Base-by-base conservation (phyloP, 2,329 filamentous ascomycete species). In the Sporothrix curviconia region DNA sequence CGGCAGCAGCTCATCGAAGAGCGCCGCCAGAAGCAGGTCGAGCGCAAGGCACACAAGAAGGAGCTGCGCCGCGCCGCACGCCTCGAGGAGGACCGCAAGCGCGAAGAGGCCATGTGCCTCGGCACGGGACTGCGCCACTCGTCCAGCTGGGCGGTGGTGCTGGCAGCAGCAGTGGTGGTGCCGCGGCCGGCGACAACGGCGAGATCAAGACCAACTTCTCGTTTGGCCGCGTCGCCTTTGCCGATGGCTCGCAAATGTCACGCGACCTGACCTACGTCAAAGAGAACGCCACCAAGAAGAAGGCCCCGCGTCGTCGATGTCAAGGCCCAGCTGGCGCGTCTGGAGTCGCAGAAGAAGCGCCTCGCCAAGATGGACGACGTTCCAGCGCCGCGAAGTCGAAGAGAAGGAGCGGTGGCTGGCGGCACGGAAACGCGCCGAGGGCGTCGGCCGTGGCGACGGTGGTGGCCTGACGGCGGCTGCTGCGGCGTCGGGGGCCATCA, bases 331-430 rank as follows among this genome's bases (percentile, higher is more conserved):
- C 83, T 99, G n/a, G 81, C 87, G 65, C 89, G 89, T 54, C 84
- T 90, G 1, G 86, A 96, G 73, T 89, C 90, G 67, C 92, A 96
- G 73, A 87, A 92, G 74, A 84, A 86, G 66, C 86, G 91, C 28
- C 75, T 97, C 30, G 81, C 85, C 44, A 81, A 77, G 28, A 82
- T 96, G 67, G 88, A 92, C 65, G 83, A 86, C 1, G 82, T 84
- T n/a, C 63, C 95, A 96, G 75, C 87, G 88, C 57, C 85, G 85
- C 61, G 89, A 95, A 59, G 86, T 97, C 44, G 85, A 91, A 60
- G 90, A 96, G 72, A 97, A 97, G 77, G 92, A 99, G 66, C 78
- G 86, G 58, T 99, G 94, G 94, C 78, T 96, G 59, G 92, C 89
- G 49, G 94, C 94, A 2, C 87, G 92, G 72, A 90, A 90, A 72